Evolutionary conservation across 306 rosid species (phyloP).

Genomic region (Rosa chinensis): DNA sequence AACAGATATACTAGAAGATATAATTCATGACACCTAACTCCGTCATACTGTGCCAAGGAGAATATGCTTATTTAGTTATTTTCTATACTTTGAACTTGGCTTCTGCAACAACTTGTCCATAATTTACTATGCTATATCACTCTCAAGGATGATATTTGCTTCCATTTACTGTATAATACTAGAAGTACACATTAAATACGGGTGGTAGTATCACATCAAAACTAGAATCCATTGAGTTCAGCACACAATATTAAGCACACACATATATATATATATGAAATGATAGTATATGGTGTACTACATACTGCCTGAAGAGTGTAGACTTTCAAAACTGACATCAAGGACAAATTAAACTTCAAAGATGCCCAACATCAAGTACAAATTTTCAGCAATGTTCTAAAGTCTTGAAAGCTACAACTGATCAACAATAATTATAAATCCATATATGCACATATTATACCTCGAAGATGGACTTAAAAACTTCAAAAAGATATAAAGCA

Average conservation of each 20-base stretch:
- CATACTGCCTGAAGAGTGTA: background rate
- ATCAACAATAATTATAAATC: constrained; percentile 8
- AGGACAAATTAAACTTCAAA: no score
- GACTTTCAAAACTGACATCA: background rate
- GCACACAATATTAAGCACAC: background rate
- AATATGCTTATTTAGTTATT: background rate
- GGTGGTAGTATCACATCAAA: background rate
- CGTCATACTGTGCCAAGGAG: no score
- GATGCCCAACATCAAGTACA: no score
- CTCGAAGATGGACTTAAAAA: constrained; percentile 13
- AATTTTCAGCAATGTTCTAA: constrained; percentile 6
- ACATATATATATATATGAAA: background rate
- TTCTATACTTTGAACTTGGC: background rate
- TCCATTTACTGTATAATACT: background rate
- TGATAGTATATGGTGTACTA: background rate
- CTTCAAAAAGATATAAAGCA: constrained; percentile 22
- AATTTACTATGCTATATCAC: background rate
- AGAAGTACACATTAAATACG: background rate
- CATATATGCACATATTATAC: background rate
- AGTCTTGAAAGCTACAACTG: constrained; percentile 21
- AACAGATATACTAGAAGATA: background rate
- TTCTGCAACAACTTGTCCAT: constrained; percentile 3
- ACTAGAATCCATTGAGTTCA: background rate
- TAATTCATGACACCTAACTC: background rate
- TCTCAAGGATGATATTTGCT: background rate